A percentile compares a stretch with the other conserved stretches of the same genome.
These are phyloP conservation scores for Myriosclerotinia scirpicola DNA, from an alignment of 2,329 filamentous ascomycete species.

Conservation along the genomic window DNA sequence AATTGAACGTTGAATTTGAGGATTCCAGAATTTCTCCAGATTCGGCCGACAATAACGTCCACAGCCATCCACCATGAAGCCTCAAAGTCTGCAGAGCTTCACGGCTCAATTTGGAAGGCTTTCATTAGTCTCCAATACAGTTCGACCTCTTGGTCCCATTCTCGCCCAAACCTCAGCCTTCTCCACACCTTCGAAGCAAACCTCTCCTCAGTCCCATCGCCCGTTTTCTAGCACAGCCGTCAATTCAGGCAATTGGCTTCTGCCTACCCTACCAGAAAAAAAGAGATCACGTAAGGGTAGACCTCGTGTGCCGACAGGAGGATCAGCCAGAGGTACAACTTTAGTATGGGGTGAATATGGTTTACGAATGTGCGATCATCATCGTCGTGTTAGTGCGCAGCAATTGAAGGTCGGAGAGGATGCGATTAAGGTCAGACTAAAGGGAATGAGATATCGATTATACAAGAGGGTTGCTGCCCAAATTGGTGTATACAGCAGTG, in stretches of 20 bases:
- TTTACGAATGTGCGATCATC: slow-evolving; percentile 88
- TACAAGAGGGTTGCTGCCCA: slow-evolving; percentile 92
- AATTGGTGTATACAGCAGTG: slow-evolving; percentile 91
- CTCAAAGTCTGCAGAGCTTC: slow-evolving; percentile 35
- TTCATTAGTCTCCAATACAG: slow-evolving; percentile 39
- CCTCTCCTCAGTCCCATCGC: slow-evolving; percentile 51
- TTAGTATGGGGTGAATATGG: slow-evolving; percentile 97
- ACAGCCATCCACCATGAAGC: slow-evolving; percentile 35
- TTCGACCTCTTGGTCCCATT: slow-evolving; percentile 33
- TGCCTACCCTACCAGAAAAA: slow-evolving; percentile 74
- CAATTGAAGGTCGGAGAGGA: slow-evolving; percentile 91
- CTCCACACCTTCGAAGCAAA: slow-evolving; percentile 36
- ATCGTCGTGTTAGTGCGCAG: slow-evolving; percentile 82
- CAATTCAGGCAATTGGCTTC: slow-evolving; percentile 71
- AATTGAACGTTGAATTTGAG: slow-evolving; percentile 5
- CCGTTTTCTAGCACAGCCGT: slow-evolving; percentile 70
- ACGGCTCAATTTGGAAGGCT: slow-evolving; percentile 37
- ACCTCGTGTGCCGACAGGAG: slow-evolving; percentile 83
- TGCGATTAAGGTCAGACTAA: slow-evolving; percentile 82
- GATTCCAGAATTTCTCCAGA: not conserved
- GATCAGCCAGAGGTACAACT: slow-evolving; percentile 88
- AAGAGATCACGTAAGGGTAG: slow-evolving; percentile 89
- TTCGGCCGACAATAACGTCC: slow-evolving; percentile 21
- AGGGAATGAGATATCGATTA: slow-evolving; percentile 88
- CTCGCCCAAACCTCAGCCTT: slow-evolving; percentile 27